A percentile compares a stretch with the other conserved stretches of the same genome.
Conservation (phyloP, 495 filamentous ascomycete genomes). For the Aspergillus bertholletiae region DNA sequence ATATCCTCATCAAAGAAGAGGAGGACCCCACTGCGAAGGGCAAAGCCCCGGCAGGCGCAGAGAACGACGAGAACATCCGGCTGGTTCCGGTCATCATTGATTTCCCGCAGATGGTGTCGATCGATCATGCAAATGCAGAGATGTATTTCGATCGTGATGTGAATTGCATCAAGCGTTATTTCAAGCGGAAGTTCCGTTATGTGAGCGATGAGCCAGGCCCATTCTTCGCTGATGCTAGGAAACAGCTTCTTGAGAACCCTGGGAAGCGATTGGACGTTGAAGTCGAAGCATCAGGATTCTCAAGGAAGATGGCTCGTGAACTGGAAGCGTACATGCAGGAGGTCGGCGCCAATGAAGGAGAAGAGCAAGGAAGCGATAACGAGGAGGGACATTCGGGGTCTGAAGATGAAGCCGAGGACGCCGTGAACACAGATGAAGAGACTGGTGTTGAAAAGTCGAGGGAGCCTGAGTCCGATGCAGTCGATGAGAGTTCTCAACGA, state of each 20-base stretch:
- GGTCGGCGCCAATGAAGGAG: conserved; percentile 55
- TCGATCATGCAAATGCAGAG: conserved; percentile 86
- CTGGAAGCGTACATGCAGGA: conserved; percentile 84
- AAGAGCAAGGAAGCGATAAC: conserved; percentile 38
- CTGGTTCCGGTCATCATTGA: conserved; percentile 79
- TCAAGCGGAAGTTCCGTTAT: conserved; percentile 85
- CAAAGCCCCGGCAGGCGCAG: conserved; percentile 27
- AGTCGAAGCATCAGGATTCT: conserved; percentile 91
- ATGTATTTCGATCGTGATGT: conserved; percentile 97
- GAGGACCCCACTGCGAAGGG: conserved; percentile 37
- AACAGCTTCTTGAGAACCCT: conserved; percentile 60
- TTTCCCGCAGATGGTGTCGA: conserved; percentile 98
- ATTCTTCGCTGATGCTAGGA: conserved; percentile 77
- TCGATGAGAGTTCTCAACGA: conserved; percentile 32
- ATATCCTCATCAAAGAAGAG: conserved; percentile 84
- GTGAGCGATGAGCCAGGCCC: conserved; percentile 77
- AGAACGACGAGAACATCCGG: conserved; percentile 33
- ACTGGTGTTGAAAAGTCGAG: conserved; percentile 10
- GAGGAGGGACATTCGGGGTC: conserved; percentile 36
- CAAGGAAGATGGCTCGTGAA: conserved; percentile 92
- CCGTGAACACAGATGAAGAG: conserved; percentile 11
- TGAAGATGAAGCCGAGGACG: conserved; percentile 17
- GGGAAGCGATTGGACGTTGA: conserved; percentile 76
- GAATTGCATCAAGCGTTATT: conserved; percentile 89
- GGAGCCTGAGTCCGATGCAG: conserved; percentile 17